Percentiles rank a stretch among this genome's conserved stretches.
Conservation (phyloP, 768 basidiomycete genomes). For the Kondoa subrosea region DNA sequence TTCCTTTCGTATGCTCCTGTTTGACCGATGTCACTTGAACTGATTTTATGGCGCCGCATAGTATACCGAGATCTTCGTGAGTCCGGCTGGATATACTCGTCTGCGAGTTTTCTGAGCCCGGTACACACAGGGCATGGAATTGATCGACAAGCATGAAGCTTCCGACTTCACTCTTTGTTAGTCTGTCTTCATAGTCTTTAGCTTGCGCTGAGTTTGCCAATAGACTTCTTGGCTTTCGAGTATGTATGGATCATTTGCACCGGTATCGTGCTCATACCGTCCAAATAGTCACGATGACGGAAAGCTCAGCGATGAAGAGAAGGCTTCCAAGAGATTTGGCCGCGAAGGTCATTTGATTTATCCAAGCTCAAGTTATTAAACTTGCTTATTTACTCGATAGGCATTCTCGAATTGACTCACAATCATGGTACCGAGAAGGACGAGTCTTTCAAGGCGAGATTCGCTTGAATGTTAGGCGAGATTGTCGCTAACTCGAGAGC, state of each 20-base stretch:
- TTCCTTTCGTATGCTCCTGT: neutral
- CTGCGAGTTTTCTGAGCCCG: neutral
- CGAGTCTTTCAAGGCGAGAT: constrained; percentile 42
- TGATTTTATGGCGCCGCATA: neutral
- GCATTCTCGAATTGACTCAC: constrained; percentile 50
- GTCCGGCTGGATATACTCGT: neutral
- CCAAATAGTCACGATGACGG: neutral
- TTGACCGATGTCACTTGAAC: neutral
- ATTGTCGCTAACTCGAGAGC: neutral
- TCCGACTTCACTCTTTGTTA: constrained; percentile 61
- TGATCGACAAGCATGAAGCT: constrained; percentile 34
- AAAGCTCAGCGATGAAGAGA: constrained; percentile 28
- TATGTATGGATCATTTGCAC: neutral
- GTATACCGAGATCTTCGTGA: neutral
- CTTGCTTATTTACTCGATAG: constrained; percentile 33
- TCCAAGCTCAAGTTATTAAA: constrained; percentile 26
- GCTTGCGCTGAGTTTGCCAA: neutral
- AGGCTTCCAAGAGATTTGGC: constrained; percentile 22
- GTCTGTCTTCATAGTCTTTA: constrained; percentile 44
- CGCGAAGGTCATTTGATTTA: constrained; percentile 31
- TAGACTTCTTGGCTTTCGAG: constrained; percentile 10
- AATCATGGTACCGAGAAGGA: constrained; percentile 82
- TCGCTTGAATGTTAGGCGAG: neutral
- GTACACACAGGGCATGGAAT: constrained; percentile 46
- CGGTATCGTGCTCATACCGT: too few relatives aligned